Evolutionary conservation across 2,329 filamentous ascomycete genomes (phyloP).

Genomic region (Verticillium nonalfalfae): DNA sequence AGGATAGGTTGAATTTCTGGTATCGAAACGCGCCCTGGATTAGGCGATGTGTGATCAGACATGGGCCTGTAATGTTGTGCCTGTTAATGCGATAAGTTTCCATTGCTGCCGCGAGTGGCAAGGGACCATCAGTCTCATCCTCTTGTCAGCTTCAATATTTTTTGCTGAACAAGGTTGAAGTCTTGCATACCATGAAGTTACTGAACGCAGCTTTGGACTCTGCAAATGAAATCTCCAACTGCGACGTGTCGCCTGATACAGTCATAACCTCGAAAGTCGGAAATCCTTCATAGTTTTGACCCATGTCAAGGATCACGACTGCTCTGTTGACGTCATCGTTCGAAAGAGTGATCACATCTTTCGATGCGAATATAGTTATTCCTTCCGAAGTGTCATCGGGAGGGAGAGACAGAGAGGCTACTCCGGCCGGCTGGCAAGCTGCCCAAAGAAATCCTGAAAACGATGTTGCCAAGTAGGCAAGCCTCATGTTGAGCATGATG

Average conservation of each 20-base stretch:
- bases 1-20: conserved; percentile 26
- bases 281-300: conserved; percentile 2
- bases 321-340: not conserved
- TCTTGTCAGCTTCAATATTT: not conserved
- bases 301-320: conserved; percentile 3
- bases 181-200: not conserved
- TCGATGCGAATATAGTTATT: not conserved
- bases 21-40: conserved; percentile 27
- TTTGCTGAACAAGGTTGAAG: not conserved
- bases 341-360: not conserved
- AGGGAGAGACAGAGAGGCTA: not conserved
- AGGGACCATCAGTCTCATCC: conserved; percentile 19
- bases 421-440: not conserved
- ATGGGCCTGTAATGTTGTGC: conserved; percentile 21
- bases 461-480: too few species aligned
- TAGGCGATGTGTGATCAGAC: conserved; percentile 20
- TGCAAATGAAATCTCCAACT: conserved; percentile 3
- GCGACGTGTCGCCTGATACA: conserved; percentile 1
- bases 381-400: not conserved
- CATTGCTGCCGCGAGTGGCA: conserved; percentile 26
- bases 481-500: too few species aligned
- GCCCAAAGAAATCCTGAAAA: too few species aligned
- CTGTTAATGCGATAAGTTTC: conserved; percentile 26
- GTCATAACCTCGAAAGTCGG: conserved; percentile 4
- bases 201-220: not conserved